Conservation (phyloP, 202 grass and related monocot species). For the Hordeum pubiflorum region DNA sequence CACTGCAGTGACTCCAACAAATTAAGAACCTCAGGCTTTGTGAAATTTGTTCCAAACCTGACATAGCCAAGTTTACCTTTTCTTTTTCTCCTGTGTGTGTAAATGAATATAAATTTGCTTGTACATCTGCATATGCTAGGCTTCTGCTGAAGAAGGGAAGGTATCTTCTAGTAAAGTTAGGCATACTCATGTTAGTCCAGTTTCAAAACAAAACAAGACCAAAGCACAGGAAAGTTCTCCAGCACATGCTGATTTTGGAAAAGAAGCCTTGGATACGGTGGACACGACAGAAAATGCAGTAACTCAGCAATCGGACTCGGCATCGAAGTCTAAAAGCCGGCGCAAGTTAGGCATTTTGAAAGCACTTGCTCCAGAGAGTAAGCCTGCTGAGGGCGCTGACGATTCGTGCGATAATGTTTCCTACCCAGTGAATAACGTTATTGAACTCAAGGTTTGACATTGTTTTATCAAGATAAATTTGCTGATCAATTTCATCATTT, state of each 20-base stretch:
- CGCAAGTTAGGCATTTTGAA: slow-evolving; percentile 70
- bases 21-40: not conserved
- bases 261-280: slow-evolving; percentile 34
- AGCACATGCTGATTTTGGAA: slow-evolving; percentile 46
- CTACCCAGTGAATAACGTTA: slow-evolving; percentile 34
- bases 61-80: not conserved
- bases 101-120: slow-evolving; percentile 20
- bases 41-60: not conserved
- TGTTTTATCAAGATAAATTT: slow-evolving; percentile 20
- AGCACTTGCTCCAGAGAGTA: slow-evolving; percentile 59
- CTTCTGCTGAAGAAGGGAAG: slow-evolving; percentile 74
- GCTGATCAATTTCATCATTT: slow-evolving; percentile 6
- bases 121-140: slow-evolving; percentile 42
- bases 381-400: slow-evolving; percentile 36
- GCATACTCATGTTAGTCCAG: slow-evolving; percentile 41
- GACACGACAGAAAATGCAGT: slow-evolving; percentile 35
- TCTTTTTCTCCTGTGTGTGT: not conserved
- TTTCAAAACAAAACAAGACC: slow-evolving; percentile 42
- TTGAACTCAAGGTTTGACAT: slow-evolving; percentile 60
- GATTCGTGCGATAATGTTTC: slow-evolving; percentile 41
- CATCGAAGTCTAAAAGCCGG: slow-evolving; percentile 48
- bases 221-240: slow-evolving; percentile 42
- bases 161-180: slow-evolving; percentile 48
- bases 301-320: slow-evolving; percentile 37
- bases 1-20: not conserved